Base-by-base conservation (phyloP, 352 stramenopile genomes). In the Pythium monospermum region DNA sequence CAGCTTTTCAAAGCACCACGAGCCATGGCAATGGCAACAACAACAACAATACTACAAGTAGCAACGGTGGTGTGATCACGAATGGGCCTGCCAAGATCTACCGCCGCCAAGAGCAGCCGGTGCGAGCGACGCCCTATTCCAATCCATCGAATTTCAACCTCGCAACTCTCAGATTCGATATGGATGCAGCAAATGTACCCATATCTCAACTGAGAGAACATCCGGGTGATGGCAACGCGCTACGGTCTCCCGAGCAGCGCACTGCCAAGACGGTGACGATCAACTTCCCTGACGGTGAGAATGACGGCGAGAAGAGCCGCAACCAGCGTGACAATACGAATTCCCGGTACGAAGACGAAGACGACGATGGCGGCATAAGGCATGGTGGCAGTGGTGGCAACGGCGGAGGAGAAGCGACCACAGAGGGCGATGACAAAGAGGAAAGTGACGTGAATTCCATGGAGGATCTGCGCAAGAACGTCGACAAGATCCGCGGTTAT, bases 401-500 rank as follows among this genome's bases (percentile, higher is more conserved):
- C 32, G 23, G 18, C 11, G 23, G 32, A 15, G 18, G 39, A 18
- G 33, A 28, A 22, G 35, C 11, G 6, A 26, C 23, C 12, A 11
- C 19, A 37, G 39, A 30, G 13, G 54, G 44, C 7, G 47, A 12
- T 5, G 23, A 47, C 32, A 49, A 25, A 13, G 23, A 11, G 21
- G 54, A 62, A 13, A 57, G 40, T 28, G 48, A 50, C 32, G 57
- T 49, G 30, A 73, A 57, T 37, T 61, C 58, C n/a, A 86, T 85
- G 68, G 71, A 90, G 35, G 74, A 89, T 28, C 44, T 90, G 38
- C 73, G 78, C 15, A 62, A 66, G 18, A 92, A 87, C 36, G 74
- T 92, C 4, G 78, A 85, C 18, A 89, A 90, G 54, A 81, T 91
- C 35, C 76, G 79, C 35, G 76, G 76, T 18, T 92, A 90, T 70